Conservation (phyloP, 1,284 basidiomycete genomes). For the Inonotus obliquus region DNA sequence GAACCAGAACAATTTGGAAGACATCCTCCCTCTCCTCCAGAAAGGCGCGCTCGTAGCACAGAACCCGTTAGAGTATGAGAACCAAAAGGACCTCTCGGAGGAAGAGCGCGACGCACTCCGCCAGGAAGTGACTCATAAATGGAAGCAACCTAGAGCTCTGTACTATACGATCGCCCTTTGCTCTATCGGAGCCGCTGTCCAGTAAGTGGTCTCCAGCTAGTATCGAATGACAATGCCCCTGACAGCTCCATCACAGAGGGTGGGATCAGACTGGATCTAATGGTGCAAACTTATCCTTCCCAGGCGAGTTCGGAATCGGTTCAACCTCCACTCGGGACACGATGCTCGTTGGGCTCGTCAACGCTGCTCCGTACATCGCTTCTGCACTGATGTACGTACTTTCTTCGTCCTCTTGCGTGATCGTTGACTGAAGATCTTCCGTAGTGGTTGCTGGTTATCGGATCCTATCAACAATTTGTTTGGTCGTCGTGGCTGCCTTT, state of each 20-base stretch:
- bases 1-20: conserved; percentile 40
- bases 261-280: conserved; percentile 63
- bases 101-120: conserved; percentile 45
- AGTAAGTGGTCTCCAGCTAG: conserved; percentile 65
- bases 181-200: conserved; percentile 63
- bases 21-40: conserved; percentile 41
- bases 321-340: conserved; percentile 30
- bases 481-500: conserved; percentile 66
- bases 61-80: conserved; percentile 46
- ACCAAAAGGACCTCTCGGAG: conserved; percentile 43
- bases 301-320: conserved; percentile 42
- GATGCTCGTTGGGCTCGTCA: conserved; percentile 46
- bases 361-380: conserved; percentile 46
- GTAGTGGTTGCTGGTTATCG: conserved; percentile 39
- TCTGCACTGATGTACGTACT: conserved; percentile 50
- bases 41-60: conserved; percentile 61
- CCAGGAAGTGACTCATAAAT: conserved; percentile 56
- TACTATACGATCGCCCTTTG: conserved; percentile 54
- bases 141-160: conserved; percentile 46
- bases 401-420: conserved; percentile 31
- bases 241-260: conserved; percentile 34
- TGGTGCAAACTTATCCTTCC: conserved; percentile 63
- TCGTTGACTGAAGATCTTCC: conserved; percentile 21
- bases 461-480: conserved; percentile 46
- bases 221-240: conserved; percentile 36